Evolutionary conservation across 1,139 yeast genomes (phyloP).

Genomic region (Taiozyma sp.): DNA sequence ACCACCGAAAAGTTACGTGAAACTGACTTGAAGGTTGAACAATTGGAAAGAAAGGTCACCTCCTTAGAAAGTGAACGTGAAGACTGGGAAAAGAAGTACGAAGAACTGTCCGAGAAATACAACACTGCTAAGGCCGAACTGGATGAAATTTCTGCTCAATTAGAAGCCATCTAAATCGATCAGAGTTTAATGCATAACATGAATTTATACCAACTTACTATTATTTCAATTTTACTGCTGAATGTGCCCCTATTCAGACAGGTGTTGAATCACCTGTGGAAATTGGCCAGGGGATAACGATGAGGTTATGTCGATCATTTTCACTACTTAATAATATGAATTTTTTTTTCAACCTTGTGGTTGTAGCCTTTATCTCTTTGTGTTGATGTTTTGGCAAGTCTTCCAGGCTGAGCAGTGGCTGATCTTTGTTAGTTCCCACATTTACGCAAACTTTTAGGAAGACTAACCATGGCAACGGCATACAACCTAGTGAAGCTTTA

Average conservation of each 20-base stretch:
- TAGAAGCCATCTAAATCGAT: slow-evolving; percentile 70
- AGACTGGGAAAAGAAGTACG: slow-evolving; percentile 86
- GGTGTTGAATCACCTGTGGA: neutral
- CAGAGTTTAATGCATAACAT: neutral
- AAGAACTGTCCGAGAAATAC: slow-evolving; percentile 81
- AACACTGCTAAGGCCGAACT: slow-evolving; percentile 81
- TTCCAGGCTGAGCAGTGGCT: no score
- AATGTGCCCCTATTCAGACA: neutral
- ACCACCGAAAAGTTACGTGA: slow-evolving; percentile 93
- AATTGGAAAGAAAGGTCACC: slow-evolving; percentile 90
- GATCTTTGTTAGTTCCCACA: neutral
- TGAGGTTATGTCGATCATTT: neutral
- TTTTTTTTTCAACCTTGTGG: neutral
- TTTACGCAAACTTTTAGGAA: neutral
- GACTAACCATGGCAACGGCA: neutral
- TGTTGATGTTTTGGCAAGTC: neutral
- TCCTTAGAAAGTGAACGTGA: slow-evolving; percentile 92
- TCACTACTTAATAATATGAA: neutral
- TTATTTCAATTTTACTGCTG: neutral
- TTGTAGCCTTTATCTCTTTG: neutral
- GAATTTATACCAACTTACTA: slow-evolving; percentile 1
- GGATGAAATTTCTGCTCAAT: slow-evolving; percentile 86
- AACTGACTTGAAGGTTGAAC: slow-evolving; percentile 95
- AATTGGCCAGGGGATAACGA: neutral
- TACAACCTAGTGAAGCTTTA: no score